Percentiles rank a stretch among this genome's conserved stretches.
phyloP scores from a whole-genome alignment of 148 eudicot species.

The Nyssa sinensis region DNA sequence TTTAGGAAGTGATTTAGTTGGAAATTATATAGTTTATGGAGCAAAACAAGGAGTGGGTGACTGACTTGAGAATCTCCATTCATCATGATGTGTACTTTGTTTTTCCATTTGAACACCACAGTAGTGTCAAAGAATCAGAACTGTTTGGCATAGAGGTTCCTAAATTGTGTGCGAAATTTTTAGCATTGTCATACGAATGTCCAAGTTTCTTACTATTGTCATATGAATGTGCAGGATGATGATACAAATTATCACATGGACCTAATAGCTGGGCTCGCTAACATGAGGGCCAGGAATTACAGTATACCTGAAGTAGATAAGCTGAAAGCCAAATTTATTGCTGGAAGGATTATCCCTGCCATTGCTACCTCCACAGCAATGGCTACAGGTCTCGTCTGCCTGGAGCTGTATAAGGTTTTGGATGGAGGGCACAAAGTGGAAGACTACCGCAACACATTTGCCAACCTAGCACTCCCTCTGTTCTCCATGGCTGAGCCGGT shows the following conservation, averaged over 20 bases:
- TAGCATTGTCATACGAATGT: neutral
- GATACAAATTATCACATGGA: conserved; percentile 95
- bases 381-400: conserved; percentile 95
- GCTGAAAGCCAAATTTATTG: conserved; percentile 86
- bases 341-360: conserved; percentile 93
- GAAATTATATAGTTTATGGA: neutral
- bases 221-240: conserved; percentile 59
- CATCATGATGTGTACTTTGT: neutral
- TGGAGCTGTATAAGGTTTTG: conserved; percentile 86
- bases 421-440: conserved; percentile 66
- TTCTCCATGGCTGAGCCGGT: conserved; percentile 94
- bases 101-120: neutral
- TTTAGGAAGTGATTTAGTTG: neutral
- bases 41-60: neutral
- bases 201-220: neutral
- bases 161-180: no score
- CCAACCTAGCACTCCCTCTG: conserved; percentile 81
- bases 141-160: neutral
- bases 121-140: neutral
- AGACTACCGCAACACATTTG: conserved; percentile 87
- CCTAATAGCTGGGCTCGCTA: conserved; percentile 74
- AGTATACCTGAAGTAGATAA: conserved; percentile 91
- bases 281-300: conserved; percentile 94
- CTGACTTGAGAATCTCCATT: neutral
- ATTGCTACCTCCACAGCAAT: conserved; percentile 85